These are phyloP conservation scores for Pythium insidiosum DNA, from an alignment of 352 stramenopile genomes.

Conservation along the genomic window DNA sequence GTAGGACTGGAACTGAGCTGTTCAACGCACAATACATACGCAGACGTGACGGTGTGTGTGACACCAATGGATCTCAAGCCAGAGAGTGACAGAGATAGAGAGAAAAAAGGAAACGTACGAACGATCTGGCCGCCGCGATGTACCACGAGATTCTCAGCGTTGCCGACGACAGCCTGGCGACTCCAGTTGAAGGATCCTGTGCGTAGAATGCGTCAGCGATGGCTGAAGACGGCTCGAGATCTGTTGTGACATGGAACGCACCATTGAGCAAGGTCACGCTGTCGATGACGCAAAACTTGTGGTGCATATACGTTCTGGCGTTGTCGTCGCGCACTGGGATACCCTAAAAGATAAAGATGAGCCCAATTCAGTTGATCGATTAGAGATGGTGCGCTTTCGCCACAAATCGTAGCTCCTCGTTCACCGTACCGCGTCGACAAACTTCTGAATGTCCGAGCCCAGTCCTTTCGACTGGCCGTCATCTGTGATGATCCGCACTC, in stretches of 20 bases:
- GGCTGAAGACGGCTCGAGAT: conserved; percentile 78
- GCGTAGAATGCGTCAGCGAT: conserved; percentile 33
- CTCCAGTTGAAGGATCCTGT: conserved; percentile 61
- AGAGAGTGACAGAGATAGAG: too few species aligned
- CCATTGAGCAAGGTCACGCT: conserved; percentile 49
- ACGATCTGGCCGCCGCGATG: conserved; percentile 41
- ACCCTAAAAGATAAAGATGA: conserved; percentile 22
- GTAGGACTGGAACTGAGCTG: conserved; percentile 49
- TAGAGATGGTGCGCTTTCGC: not conserved
- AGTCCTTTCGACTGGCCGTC: conserved; percentile 45
- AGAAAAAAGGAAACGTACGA: conserved; percentile 25
- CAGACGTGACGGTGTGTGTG: conserved; percentile 11
- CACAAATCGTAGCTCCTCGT: not conserved
- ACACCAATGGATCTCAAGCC: not conserved
- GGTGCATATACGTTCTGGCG: conserved; percentile 53
- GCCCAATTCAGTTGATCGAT: conserved; percentile 1
- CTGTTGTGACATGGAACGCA: too few species aligned
- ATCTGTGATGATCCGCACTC: conserved; percentile 57
- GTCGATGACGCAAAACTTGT: conserved; percentile 78
- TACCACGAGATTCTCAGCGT: conserved; percentile 60
- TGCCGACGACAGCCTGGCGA: conserved; percentile 54
- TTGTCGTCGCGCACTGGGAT: conserved; percentile 59
- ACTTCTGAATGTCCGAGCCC: conserved; percentile 68
- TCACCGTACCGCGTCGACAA: conserved; percentile 46
- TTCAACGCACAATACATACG: not conserved